Percentiles rank a stretch among this genome's conserved stretches.
phyloP scores from a whole-genome alignment of 2,329 filamentous ascomycete genomes.

The Aspergillus candidus region DNA sequence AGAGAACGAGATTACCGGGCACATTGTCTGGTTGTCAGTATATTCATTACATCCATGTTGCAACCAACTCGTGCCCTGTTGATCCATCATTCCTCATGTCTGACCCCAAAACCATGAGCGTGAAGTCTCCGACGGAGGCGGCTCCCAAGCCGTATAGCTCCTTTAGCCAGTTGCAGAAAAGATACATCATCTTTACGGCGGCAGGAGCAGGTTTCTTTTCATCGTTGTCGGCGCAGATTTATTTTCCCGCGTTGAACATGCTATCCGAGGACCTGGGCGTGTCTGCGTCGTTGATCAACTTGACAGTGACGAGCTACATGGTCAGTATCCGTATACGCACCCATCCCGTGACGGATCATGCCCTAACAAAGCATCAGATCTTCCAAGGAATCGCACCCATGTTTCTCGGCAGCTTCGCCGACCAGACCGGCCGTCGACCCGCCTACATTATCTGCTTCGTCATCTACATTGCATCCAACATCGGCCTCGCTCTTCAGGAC shows the following conservation, averaged over 20 bases:
- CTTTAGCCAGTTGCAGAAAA: no score
- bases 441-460: constrained; percentile 50
- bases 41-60: no score
- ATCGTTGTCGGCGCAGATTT: constrained; percentile 31
- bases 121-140: no score
- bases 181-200: no score
- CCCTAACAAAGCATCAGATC: constrained; percentile 27
- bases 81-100: no score
- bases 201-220: constrained; percentile 23
- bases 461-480: constrained; percentile 39
- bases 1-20: no score
- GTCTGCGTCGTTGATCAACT: constrained; percentile 41
- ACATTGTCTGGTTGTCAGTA: no score
- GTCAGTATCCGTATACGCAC: constrained; percentile 46
- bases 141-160: no score
- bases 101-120: no score
- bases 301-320: constrained; percentile 60
- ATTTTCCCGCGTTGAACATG: constrained; percentile 31
- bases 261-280: constrained; percentile 36
- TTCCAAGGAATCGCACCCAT: constrained; percentile 51
- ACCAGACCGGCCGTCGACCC: constrained; percentile 46
- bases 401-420: constrained; percentile 47
- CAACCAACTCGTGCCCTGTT: no score
- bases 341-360: no score
- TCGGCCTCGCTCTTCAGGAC: constrained; percentile 35